Base-by-base conservation (phyloP, 192 early-diverging fungal species). In the Mortierella alpina region DNA sequence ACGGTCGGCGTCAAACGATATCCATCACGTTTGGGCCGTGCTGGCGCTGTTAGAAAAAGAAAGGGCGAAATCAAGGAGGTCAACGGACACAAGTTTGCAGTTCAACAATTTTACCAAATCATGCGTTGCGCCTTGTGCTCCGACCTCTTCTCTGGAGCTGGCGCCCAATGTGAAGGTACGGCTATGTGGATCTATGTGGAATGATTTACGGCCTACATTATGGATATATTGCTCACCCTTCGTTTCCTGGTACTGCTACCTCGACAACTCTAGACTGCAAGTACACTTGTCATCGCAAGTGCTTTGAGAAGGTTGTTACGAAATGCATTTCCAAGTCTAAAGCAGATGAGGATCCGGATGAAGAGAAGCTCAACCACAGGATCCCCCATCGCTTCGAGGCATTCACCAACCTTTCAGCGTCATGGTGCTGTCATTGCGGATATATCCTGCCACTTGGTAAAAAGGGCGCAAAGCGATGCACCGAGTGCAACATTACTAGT, bases 361-460 rank as follows among this genome's bases (percentile, higher is more conserved):
- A 90, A 47, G 89, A 88, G 12, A 89, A 92, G 31, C 83, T 96
- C 45, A 92, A 95, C 17, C 98, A 99, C 83, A 88, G 92, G 42
- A 99, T 99, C 79, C 98, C 96, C 20, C 98, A 99, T 89, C 92
- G 98, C 52, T 98, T 96, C 79, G 94, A 97, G 72, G 85, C 86
- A 14, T 86, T 92, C n/a, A 91, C 91, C 49, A 95, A 92, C 63
- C 87, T 96, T 59, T 92, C 90, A 22, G 93, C 94, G 47, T 91
- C 92, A 82, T 99, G 98, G 98, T 99, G 98, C 83, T 95, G 92
- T 73, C 98, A 99, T 85, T 99, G 98, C 85, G 98, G 98, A 44
- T 95, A 90, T 50, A 95, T 99, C 93, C 91, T 99, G 47, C 90
- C 97, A 18, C 83, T 99, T 7, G 93, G 95, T 40, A 92, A 90